Base-by-base conservation (phyloP, 495 filamentous ascomycete genomes). In the Xylaria palmicola region DNA sequence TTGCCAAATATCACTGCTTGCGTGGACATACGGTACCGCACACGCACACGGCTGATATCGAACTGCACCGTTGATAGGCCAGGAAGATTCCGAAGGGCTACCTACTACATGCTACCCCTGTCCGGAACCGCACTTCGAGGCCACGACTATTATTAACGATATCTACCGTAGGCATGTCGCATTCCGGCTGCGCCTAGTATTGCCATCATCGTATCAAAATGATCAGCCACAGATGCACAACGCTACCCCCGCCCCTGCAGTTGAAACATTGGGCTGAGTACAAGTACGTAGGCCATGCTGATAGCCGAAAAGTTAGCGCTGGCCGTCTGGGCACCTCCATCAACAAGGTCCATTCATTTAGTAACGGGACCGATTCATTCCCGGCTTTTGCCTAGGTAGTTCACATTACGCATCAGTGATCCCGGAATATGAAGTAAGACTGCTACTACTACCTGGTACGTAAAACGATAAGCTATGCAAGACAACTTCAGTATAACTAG, bases 211-310 rank as follows among this genome's bases (percentile, higher is more conserved):
- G 27, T 58, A 27, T 39, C 43, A 49, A 44, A 37, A 48, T 37
- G n/a, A 48, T 36, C 43, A 49, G 15, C 12, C 19, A 34, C 19
- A 56, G 20, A 56, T 56, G 24, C 6, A 27, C 9, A 26, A 27
- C 9, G 34, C 51, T 55, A 47, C 13, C 19, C 17, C 10, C 4
- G 55, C 30, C 15, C 17, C 37, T 47, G 41, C 13, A 57, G 17
- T 49, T 58, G 55, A 58, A 58, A 58, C 55, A 39, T 43, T 58
- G 6, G 20, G n/a, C 43, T 27, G 44, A n/a, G n/a, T n/a, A n/a
- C n/a, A n/a, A n/a, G n/a, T n/a, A n/a, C 19, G 15, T 49, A 48
- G n/a, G 20, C 30, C 37, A 48, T 39, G 55, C 17, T 13, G 55
- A 58, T 39, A 58, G 30, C 32, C 43, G 36, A 54, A 41, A 40